Conservation (phyloP, 129 eudicot species). For the Helichrysum umbraculigerum region DNA sequence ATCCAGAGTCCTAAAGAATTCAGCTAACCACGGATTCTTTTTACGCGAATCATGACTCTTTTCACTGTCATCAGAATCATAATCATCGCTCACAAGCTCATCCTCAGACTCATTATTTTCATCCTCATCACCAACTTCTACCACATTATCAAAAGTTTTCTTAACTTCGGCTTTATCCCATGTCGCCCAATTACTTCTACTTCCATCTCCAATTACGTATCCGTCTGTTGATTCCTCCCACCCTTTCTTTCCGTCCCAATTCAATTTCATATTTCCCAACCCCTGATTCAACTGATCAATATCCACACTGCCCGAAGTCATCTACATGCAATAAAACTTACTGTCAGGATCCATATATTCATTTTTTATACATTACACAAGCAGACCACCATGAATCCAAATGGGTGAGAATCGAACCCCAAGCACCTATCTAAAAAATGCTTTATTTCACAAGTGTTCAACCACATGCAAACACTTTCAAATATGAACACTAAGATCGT, state of each 20-base stretch:
- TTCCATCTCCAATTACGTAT: constrained; percentile 42
- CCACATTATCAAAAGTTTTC: background rate
- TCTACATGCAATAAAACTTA: constrained; percentile 26
- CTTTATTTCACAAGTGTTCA: background rate
- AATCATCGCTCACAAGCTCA: constrained; percentile 58
- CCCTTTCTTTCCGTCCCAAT: constrained; percentile 40
- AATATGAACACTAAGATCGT: background rate
- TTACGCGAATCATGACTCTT: constrained; percentile 66
- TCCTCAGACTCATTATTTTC: constrained; percentile 42
- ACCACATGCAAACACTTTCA: background rate
- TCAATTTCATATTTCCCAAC: constrained; percentile 44
- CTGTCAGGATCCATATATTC: background rate
- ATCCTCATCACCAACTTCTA: constrained; percentile 24
- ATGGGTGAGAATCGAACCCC: background rate
- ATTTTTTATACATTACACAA: background rate
- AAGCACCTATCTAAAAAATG: no score
- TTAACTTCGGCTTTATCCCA: constrained; percentile 24
- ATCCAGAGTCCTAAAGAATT: constrained; percentile 53
- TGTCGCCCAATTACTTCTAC: constrained; percentile 31
- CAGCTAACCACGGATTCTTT: constrained; percentile 56
- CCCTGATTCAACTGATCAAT: constrained; percentile 45
- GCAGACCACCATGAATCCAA: background rate
- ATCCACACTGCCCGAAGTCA: constrained; percentile 40
- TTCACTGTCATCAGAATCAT: constrained; percentile 72
- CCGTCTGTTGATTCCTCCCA: constrained; percentile 59